Evolutionary conservation across 2,329 filamentous ascomycete genomes (phyloP), one percentile per base, ranked within the genome.

Genomic region (Grosmannia serpens): DNA sequence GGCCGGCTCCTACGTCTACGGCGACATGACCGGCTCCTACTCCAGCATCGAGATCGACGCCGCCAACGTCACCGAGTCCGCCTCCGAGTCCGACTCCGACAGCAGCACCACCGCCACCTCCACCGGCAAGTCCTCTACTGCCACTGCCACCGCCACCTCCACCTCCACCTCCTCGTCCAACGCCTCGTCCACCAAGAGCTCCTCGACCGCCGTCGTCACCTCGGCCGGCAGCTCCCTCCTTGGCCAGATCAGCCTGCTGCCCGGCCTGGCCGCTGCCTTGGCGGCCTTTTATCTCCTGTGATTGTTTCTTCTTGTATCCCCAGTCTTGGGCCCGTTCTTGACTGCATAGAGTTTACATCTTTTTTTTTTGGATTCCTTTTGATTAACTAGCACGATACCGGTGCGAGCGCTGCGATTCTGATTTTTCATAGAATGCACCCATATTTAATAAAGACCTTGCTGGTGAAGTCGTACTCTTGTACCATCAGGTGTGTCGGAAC

Each of bases 1-100:
- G 4, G 60, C 26, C 47, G 26, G 15, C 22, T 31, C 22, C 15
- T 63, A 63, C 56, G 52, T 33, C 15, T 63, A 61, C 58, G 33
- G 50, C 26, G 58, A 62, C 35, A 51, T 46, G 35, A 54, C 57
- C 1, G 60, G 61, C 27, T 38, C 51, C 59, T 59, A 50, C 31
- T 35, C 33, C 26, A 62, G 62, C 57, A 60, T 63, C 35, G 44
- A 46, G 29, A 38, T 60, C 15, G 11, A 13, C 10, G 33, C 46
- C 26, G 1, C 13, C 35, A 53, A 61, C 33, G 53, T 26, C 41
- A 54, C 53, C 15, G 38, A 46, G 17, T 55, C 33, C 22, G 13
- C 27, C n/a, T 9, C 27, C 6, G 26, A 31, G 31, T 24, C 52
- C 10, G 27, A 4, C 33, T 9, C 3, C 26, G 9, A 17, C 44